These are phyloP conservation scores for Coleophoma eucalyptorum DNA, from an alignment of 2,329 filamentous ascomycete genomes.

Conservation along the genomic window DNA sequence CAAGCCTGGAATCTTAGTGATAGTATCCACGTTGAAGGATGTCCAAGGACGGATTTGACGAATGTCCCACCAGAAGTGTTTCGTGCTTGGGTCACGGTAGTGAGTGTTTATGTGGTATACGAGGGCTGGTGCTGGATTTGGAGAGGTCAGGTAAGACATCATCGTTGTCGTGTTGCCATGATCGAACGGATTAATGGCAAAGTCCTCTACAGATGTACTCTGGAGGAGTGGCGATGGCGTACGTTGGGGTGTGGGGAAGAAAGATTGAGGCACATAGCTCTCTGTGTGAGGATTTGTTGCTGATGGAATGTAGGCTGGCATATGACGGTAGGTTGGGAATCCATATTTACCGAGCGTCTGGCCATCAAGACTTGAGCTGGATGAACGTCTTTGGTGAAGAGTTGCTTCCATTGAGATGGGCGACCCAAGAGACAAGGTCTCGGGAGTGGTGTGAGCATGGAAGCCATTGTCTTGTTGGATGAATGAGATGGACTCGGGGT, in stretches of 20 bases:
- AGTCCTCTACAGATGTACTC: constrained; percentile 24
- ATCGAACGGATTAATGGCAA: constrained; percentile 26
- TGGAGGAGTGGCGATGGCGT: constrained; percentile 39
- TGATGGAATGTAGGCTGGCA: constrained; percentile 50
- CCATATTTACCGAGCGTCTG: constrained; percentile 65
- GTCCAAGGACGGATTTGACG: constrained; percentile 83
- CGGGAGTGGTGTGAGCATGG: constrained; percentile 15
- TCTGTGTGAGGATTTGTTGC: constrained; percentile 31
- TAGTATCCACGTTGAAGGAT: constrained; percentile 69
- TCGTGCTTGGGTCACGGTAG: constrained; percentile 62
- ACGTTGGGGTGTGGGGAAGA: constrained; percentile 29
- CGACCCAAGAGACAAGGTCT: constrained; percentile 20
- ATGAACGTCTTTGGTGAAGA: constrained; percentile 54
- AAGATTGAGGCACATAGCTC: constrained; percentile 41
- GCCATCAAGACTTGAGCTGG: constrained; percentile 65
- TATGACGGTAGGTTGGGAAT: constrained; percentile 80
- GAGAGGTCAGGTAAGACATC: constrained; percentile 70
- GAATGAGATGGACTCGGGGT: constrained; percentile 49
- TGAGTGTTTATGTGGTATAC: constrained; percentile 75
- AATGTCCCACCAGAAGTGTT: constrained; percentile 95
- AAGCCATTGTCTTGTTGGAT: constrained; percentile 16
- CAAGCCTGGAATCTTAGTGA: constrained; percentile 70
- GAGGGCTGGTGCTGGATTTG: constrained; percentile 79
- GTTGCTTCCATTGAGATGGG: constrained; percentile 26
- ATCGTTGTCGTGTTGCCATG: constrained; percentile 59